phyloP scores from a whole-genome alignment of 306 rosid genomes.

The Elaeagnus macrophylla region DNA sequence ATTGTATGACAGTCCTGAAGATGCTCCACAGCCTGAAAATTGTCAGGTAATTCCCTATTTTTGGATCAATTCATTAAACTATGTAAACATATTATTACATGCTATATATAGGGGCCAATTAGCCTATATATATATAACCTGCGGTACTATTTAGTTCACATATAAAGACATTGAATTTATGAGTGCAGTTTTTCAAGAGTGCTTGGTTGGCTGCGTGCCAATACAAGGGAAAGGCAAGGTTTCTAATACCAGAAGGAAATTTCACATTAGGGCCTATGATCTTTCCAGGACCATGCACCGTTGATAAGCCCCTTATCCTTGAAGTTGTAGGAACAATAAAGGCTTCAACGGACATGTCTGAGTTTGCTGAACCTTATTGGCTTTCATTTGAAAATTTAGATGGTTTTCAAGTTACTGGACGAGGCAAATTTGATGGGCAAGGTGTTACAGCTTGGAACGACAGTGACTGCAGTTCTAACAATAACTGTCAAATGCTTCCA shows the following conservation, averaged over 20 bases:
- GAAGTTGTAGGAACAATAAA: slow-evolving; percentile 42
- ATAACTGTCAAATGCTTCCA: slow-evolving; percentile 39
- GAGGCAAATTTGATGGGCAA: slow-evolving; percentile 63
- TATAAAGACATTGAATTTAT: neutral
- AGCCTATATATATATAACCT: no score
- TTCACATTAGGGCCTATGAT: slow-evolving; percentile 35
- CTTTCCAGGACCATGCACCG: slow-evolving; percentile 60
- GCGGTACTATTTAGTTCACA: no score
- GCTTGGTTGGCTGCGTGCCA: slow-evolving; percentile 62
- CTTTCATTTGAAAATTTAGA: slow-evolving; percentile 34
- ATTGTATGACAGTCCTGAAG: no score
- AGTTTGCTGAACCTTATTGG: slow-evolving; percentile 32
- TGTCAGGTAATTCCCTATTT: slow-evolving; percentile 26
- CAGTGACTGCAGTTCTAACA: slow-evolving; percentile 24
- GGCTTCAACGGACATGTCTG: slow-evolving; percentile 41
- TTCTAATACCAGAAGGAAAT: slow-evolving; percentile 45
- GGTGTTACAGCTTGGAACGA: slow-evolving; percentile 41
- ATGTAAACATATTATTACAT: no score
- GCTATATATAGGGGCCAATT: no score
- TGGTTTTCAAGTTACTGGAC: slow-evolving; percentile 52
- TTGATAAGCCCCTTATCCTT: slow-evolving; percentile 34
- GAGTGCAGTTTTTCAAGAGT: slow-evolving; percentile 44
- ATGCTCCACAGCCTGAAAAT: slow-evolving; percentile 17
- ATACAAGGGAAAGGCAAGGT: slow-evolving; percentile 22
- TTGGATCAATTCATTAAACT: neutral